These are phyloP conservation scores for Tylopilus rubrobrunneus DNA, from an alignment of 768 basidiomycete species.

Conservation along the genomic window DNA sequence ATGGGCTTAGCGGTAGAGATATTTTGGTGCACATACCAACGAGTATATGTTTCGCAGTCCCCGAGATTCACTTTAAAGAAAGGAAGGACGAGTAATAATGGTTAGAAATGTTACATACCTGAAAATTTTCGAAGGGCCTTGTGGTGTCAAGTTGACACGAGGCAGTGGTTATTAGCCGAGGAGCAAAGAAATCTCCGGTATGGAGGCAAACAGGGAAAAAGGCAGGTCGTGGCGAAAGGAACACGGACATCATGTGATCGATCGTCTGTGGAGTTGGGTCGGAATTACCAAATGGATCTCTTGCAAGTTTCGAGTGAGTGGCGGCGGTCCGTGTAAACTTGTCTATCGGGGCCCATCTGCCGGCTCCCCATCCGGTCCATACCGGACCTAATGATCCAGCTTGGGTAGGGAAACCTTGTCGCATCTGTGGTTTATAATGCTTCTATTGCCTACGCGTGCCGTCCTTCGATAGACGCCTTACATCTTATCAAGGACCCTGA, in stretches of 20 bases:
- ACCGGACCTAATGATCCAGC: conserved; percentile 16
- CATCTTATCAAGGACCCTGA: conserved; percentile 29
- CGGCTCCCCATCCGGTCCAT: conserved; percentile 16
- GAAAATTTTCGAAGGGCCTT: conserved; percentile 6
- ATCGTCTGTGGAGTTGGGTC: conserved; percentile 9
- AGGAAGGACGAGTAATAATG: not conserved
- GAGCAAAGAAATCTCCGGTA: conserved; percentile 11
- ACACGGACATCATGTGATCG: conserved; percentile 11
- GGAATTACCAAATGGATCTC: conserved; percentile 16
- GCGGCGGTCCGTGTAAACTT: conserved; percentile 8
- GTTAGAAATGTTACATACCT: conserved; percentile 6
- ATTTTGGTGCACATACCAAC: not conserved
- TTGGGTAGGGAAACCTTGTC: conserved; percentile 23
- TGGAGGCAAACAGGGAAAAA: conserved; percentile 16
- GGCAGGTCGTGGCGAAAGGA: conserved; percentile 4
- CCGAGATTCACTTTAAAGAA: conserved; percentile 1
- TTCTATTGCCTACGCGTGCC: conserved; percentile 32
- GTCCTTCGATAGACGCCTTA: conserved; percentile 28
- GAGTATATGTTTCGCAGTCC: not conserved
- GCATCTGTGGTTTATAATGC: conserved; percentile 14
- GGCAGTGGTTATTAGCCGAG: conserved; percentile 21
- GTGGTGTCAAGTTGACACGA: conserved; percentile 9
- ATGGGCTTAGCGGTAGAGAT: not conserved
- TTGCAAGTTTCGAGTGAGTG: conserved; percentile 15
- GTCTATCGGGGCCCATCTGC: conserved; percentile 1